Evolutionary conservation across 257 asterid genomes (phyloP), one percentile per base, ranked within the genome.

Genomic region (Fraxinus cuspidata): DNA sequence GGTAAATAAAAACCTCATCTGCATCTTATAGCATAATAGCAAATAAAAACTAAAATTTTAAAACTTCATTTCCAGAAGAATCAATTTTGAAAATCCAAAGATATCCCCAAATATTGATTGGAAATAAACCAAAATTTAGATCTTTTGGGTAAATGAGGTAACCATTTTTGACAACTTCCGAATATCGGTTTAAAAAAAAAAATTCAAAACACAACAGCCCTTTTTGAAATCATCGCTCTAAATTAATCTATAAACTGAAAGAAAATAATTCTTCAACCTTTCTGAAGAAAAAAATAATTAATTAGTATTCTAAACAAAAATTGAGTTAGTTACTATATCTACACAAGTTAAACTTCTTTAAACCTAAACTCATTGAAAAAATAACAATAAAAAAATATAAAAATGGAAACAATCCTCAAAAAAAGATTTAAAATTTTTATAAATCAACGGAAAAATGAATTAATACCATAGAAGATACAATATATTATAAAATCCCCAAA

Each of bases 401-500:
- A 71, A 68, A 74, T 72, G 34, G 77, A 19, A 70, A 64, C 71
- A 69, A 72, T 60, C 64, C 77, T 44, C 78, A 31, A 60, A 32
- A 81, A 53, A 21, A 25, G 37, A 70, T 70, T 67, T 23, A 66
- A 81, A 79, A 73, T 79, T 70, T 49, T 42, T 53, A 67, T 60
- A 16, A 81, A 67, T 72, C 28, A 34, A 72, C 12, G 73, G 74
- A 12, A 42, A 82, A 77, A 66, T 38, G 77, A 79, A 68, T 38
- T 53, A 28, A 19, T 25, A 28, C 74, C 66, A n/a, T 5, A 35
- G n/a, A 53, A 35, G 44, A 77, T 58, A 51, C 78, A 13, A 12
- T 70, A 72, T 63, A 66, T 60, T 44, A 68, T 0, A 77, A 80
- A 83, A 81, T 21, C 85, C 91, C 89, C 91, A 79, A 69, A 27